phyloP scores from a whole-genome alignment of 1,284 basidiomycete genomes.

The Megacollybia platyphylla region DNA sequence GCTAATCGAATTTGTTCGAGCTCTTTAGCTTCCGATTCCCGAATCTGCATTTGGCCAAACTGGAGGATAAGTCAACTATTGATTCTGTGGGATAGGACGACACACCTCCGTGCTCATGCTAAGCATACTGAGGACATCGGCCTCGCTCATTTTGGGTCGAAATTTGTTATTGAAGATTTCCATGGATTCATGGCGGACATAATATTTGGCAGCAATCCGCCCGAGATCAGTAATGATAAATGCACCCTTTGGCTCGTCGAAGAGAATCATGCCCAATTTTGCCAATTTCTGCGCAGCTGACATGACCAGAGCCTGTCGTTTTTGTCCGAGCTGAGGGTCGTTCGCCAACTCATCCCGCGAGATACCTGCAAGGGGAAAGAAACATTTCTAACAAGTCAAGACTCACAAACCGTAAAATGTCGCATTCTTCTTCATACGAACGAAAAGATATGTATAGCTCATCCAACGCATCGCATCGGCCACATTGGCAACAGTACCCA shows the following conservation, averaged over 20 bases:
- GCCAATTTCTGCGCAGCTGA: slow-evolving; percentile 63
- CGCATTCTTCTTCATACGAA: slow-evolving; percentile 91
- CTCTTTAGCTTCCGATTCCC: slow-evolving; percentile 85
- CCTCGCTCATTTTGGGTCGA: slow-evolving; percentile 82
- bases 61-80: slow-evolving; percentile 16
- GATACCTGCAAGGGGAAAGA: slow-evolving; percentile 45
- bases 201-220: slow-evolving; percentile 93
- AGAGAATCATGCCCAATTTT: slow-evolving; percentile 77
- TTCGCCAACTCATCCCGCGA: slow-evolving; percentile 58
- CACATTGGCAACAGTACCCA: slow-evolving; percentile 88
- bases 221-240: slow-evolving; percentile 83
- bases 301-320: slow-evolving; percentile 64
- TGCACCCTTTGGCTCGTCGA: slow-evolving; percentile 48
- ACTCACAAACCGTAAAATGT: slow-evolving; percentile 66
- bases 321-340: slow-evolving; percentile 70
- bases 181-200: slow-evolving; percentile 81
- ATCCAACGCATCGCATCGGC: slow-evolving; percentile 91
- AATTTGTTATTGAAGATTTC: slow-evolving; percentile 85
- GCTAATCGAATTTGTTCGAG: slow-evolving; percentile 60
- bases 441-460: slow-evolving; percentile 95
- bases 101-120: slow-evolving; percentile 84
- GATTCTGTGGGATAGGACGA: slow-evolving; percentile 3
- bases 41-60: slow-evolving; percentile 92
- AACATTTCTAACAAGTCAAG: not conserved
- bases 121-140: slow-evolving; percentile 82